These are phyloP conservation scores for Citrus sinensis DNA, from an alignment of 345 rosid genomes.

Conservation along the genomic window DVS_A1.0 CM039169.1:4567001-4567500, in stretches of 20 bases:
- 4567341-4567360: neutral
- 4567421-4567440: neutral
- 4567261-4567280: neutral
- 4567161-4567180: constrained; percentile 28
- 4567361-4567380: neutral
- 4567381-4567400: neutral
- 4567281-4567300: no score
- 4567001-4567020: constrained; percentile 73
- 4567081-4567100: constrained; percentile 16
- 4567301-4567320: no score
- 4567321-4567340: no score
- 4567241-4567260: neutral
- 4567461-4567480: neutral
- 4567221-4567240: neutral
- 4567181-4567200: constrained; percentile 3
- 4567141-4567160: constrained; percentile 96
- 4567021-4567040: constrained; percentile 58
- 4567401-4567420: neutral
- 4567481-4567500: neutral
- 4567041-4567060: constrained; percentile 12
- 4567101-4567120: constrained; percentile 45
- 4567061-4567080: neutral
- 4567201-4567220: neutral
- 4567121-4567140: constrained; percentile 67
- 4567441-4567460: neutral